phyloP scores from a whole-genome alignment of 116 monocot genomes.

The Papilionanthe hybrid region DNA sequence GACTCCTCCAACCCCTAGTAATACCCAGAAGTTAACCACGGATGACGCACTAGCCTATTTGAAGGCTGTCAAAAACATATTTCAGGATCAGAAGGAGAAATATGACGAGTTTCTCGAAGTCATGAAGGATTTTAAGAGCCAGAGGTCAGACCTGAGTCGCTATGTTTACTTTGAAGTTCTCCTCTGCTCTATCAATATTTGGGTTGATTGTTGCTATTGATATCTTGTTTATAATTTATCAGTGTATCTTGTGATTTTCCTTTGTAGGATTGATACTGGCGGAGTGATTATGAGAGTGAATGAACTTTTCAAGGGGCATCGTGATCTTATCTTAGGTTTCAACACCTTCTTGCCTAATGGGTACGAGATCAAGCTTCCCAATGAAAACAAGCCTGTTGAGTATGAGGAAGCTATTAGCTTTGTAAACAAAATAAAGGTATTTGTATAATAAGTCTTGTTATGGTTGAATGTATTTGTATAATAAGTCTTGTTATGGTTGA shows the following conservation, averaged over 20 bases:
- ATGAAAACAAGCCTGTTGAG: constrained; percentile 56
- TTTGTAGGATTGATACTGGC: constrained; percentile 44
- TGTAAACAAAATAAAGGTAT: constrained; percentile 38
- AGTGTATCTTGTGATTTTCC: neutral
- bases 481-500: neutral
- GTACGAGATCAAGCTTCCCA: constrained; percentile 49
- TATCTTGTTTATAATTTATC: neutral
- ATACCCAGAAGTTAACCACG: constrained; percentile 29
- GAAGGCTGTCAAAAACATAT: constrained; percentile 51
- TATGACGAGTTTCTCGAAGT: constrained; percentile 28
- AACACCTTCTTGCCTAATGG: constrained; percentile 62
- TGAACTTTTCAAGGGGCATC: constrained; percentile 51
- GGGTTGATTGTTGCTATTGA: no score
- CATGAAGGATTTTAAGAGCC: constrained; percentile 40
- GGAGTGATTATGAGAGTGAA: constrained; percentile 57
- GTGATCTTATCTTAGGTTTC: constrained; percentile 54
- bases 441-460: constrained; percentile 10
- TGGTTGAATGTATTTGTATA: no score
- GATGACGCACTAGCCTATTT: constrained; percentile 52
- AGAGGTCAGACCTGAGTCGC: no score
- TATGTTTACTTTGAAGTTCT: neutral
- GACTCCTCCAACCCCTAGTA: constrained; percentile 8
- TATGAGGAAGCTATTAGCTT: constrained; percentile 49
- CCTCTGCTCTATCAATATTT: no score
- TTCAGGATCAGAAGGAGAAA: constrained; percentile 53